A percentile compares a stretch with the other conserved stretches of the same genome.
Conservation (phyloP, 768 basidiomycete genomes). For the Melanogaster broomeanus region DNA sequence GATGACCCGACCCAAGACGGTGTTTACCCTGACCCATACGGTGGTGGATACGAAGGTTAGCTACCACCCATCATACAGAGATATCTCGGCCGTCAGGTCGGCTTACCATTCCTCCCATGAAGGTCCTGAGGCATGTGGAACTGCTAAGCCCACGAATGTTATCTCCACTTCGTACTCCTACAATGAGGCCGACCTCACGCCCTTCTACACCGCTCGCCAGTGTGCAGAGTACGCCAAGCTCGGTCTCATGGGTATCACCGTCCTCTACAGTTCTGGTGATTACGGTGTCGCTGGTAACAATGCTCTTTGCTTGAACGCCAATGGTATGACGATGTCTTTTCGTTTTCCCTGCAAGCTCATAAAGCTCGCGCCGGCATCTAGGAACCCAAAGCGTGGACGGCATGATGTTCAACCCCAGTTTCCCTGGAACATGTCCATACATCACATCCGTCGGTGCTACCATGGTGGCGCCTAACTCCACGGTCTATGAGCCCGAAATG, state of each 20-base stretch:
- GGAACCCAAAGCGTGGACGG: slow-evolving; percentile 26
- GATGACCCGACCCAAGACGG: slow-evolving; percentile 31
- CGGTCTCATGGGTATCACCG: slow-evolving; percentile 41
- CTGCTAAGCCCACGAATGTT: slow-evolving; percentile 34
- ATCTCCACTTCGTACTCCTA: slow-evolving; percentile 44
- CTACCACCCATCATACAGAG: neutral
- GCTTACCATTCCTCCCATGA: neutral
- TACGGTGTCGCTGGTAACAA: slow-evolving; percentile 42
- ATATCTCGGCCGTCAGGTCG: neutral
- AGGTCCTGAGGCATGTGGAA: slow-evolving; percentile 40
- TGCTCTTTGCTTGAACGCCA: slow-evolving; percentile 32
- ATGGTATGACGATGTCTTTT: slow-evolving; percentile 17
- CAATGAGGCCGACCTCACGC: slow-evolving; percentile 37
- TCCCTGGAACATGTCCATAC: slow-evolving; percentile 47
- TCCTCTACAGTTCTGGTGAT: slow-evolving; percentile 48
- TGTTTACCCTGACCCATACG: slow-evolving; percentile 24
- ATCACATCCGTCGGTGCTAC: slow-evolving; percentile 52
- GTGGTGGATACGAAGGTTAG: slow-evolving; percentile 24
- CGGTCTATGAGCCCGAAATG: slow-evolving; percentile 28
- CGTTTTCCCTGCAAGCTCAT: neutral
- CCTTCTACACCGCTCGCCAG: slow-evolving; percentile 40
- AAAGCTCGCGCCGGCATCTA: slow-evolving; percentile 7
- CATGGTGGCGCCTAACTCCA: slow-evolving; percentile 38
- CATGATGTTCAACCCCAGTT: slow-evolving; percentile 41
- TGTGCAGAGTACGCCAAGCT: slow-evolving; percentile 49